These are phyloP conservation scores for Dioscorea dumetorum DNA, from an alignment of 106 monocot species.

Conservation along the genomic window DNA sequence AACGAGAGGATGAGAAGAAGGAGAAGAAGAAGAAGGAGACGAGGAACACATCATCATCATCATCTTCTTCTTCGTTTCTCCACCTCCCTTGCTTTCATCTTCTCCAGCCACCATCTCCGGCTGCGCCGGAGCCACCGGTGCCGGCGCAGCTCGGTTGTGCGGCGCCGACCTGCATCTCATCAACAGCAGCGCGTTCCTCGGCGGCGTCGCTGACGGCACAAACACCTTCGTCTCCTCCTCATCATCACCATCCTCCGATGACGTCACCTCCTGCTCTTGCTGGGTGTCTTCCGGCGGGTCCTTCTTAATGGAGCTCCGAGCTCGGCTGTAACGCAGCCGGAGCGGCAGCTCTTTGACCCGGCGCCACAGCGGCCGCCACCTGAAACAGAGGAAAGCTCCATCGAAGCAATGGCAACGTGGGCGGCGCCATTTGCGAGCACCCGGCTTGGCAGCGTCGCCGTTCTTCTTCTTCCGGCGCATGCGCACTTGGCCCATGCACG, in stretches of 20 bases:
- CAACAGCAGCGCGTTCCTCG: conserved; percentile 83
- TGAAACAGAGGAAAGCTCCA: conserved; percentile 10
- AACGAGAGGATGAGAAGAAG: background rate
- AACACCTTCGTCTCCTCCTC: conserved; percentile 27
- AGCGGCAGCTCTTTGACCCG: background rate
- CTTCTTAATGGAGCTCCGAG: background rate
- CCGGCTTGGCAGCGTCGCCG: background rate
- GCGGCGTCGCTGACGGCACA: conserved; percentile 43
- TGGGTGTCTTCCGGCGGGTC: background rate
- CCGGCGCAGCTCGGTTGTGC: conserved; percentile 40
- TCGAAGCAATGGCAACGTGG: background rate
- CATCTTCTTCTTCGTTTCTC: conserved; percentile 4
- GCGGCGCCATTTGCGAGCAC: background rate
- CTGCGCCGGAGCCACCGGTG: background rate
- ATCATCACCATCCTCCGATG: conserved; percentile 9
- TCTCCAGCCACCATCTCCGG: background rate
- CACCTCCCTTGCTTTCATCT: background rate
- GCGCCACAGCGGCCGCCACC: background rate
- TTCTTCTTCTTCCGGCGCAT: conserved; percentile 32
- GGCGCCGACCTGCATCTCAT: conserved; percentile 93
- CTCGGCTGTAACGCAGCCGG: background rate
- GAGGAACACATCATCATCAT: background rate
- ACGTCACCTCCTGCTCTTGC: background rate
- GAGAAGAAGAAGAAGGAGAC: conserved; percentile 30
- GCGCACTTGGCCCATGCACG: conserved; percentile 92